phyloP scores from a whole-genome alignment of 1,284 basidiomycete genomes.

The Athelia psychrophila region DNA sequence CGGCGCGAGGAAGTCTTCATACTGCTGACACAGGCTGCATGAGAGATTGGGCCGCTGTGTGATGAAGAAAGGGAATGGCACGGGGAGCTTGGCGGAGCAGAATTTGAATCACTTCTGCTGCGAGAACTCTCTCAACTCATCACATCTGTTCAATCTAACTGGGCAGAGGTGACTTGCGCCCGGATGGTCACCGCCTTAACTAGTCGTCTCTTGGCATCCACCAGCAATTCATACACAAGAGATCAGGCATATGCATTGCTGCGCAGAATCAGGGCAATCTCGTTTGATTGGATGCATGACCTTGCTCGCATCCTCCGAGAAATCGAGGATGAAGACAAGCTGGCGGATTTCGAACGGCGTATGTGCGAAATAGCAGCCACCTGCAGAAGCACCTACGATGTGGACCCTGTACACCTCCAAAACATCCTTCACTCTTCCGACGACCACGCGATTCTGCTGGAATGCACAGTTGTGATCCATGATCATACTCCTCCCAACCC shows the following conservation, averaged over 20 bases:
- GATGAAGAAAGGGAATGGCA: conserved; percentile 9
- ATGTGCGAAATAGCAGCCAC: conserved; percentile 22
- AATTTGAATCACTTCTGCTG: conserved; percentile 11
- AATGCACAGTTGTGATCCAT: conserved; percentile 22
- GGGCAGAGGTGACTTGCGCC: conserved; percentile 20
- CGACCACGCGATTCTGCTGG: conserved; percentile 19
- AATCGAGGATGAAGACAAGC: conserved; percentile 8
- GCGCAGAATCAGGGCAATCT: conserved; percentile 11
- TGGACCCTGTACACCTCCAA: conserved; percentile 9
- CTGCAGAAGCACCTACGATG: conserved; percentile 25
- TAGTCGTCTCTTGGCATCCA: conserved; percentile 16
- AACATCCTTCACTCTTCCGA: background rate
- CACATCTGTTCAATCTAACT: conserved; percentile 16
- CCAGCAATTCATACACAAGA: background rate
- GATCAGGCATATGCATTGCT: conserved; percentile 4
- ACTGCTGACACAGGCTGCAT: conserved; percentile 24
- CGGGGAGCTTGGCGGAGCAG: conserved; percentile 12
- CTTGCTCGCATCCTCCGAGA: conserved; percentile 10
- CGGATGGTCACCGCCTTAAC: conserved; percentile 15
- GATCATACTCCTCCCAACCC: conserved; percentile 14
- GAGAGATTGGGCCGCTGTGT: conserved; percentile 24
- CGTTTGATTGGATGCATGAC: conserved; percentile 17
- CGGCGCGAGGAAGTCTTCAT: conserved; percentile 18
- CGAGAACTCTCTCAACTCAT: conserved; percentile 12
- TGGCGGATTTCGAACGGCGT: conserved; percentile 3